Conservation (phyloP, 306 rosid species). For the Canavalia ensiformis region DNA sequence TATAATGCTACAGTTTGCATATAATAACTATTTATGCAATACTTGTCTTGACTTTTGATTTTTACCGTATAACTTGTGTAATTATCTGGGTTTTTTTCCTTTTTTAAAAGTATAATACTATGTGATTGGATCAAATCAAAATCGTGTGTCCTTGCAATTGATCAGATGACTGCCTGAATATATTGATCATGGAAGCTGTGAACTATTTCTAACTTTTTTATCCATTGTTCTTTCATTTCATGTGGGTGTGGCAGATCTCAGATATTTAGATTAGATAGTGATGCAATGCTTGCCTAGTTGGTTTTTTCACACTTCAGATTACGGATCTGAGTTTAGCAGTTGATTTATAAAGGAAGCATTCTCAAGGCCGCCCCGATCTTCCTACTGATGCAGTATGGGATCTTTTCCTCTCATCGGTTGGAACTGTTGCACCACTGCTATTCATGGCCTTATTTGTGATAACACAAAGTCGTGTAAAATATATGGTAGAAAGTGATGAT, state of each 20-base stretch:
- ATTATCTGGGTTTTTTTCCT: background rate
- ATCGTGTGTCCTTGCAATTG: background rate
- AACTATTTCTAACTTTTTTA: constrained; percentile 27
- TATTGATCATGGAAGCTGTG: background rate
- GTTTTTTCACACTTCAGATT: constrained; percentile 31
- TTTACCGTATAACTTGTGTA: constrained; percentile 20
- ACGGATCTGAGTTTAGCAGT: constrained; percentile 30
- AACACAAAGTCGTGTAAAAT: constrained; percentile 66
- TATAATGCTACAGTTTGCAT: background rate
- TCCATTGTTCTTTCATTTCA: constrained; percentile 29
- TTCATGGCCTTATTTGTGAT: constrained; percentile 31
- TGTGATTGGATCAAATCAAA: constrained; percentile 31
- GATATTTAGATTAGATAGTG: constrained; percentile 47
- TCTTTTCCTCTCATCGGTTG: constrained; percentile 40
- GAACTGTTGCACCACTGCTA: constrained; percentile 17
- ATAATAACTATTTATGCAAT: background rate
- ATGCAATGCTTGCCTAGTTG: constrained; percentile 40
- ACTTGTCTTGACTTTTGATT: constrained; percentile 6
- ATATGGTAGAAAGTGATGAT: constrained; percentile 65
- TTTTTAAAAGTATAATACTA: constrained; percentile 16
- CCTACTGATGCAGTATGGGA: constrained; percentile 46
- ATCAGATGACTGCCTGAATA: background rate
- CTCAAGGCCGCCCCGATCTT: constrained; percentile 39
- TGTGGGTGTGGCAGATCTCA: constrained; percentile 44
- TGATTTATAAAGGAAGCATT: constrained; percentile 43